Conservation (phyloP, 768 basidiomycete genomes). For the Agaricus bisporus region DNA sequence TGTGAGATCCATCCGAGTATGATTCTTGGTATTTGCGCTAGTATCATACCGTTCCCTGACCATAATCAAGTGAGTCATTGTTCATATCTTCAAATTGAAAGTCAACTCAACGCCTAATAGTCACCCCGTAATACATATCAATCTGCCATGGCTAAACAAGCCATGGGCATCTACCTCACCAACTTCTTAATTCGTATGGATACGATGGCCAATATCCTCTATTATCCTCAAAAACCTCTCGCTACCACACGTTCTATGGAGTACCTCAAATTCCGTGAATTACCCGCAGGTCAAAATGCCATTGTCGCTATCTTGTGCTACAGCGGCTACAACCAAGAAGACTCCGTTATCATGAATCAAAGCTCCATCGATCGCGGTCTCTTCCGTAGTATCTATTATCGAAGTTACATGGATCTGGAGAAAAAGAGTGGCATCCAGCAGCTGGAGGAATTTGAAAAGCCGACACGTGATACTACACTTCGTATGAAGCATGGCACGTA, state of each 20-base stretch:
- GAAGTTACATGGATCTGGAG: slow-evolving; percentile 97
- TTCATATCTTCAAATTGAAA: neutral
- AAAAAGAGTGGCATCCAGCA: slow-evolving; percentile 92
- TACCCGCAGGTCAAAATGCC: slow-evolving; percentile 98
- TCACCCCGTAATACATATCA: slow-evolving; percentile 99
- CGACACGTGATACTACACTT: slow-evolving; percentile 85
- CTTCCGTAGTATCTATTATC: slow-evolving; percentile 98
- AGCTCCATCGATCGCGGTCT: slow-evolving; percentile 96
- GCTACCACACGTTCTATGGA: slow-evolving; percentile 99
- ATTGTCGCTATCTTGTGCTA: slow-evolving; percentile 98
- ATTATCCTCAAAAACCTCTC: slow-evolving; percentile 98
- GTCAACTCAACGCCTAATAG: slow-evolving; percentile 30
- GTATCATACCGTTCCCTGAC: slow-evolving; percentile 99
- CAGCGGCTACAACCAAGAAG: slow-evolving; percentile 99
- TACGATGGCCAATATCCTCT: slow-evolving; percentile 99
- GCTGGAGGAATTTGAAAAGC: slow-evolving; percentile 96
- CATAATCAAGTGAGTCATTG: slow-evolving; percentile 81
- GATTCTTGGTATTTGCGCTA: slow-evolving; percentile 98
- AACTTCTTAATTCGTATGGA: slow-evolving; percentile 99
- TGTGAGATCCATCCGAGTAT: slow-evolving; percentile 99
- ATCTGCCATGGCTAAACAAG: slow-evolving; percentile 99
- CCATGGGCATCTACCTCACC: slow-evolving; percentile 98
- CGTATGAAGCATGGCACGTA: slow-evolving; percentile 98
- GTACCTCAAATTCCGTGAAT: slow-evolving; percentile 96
- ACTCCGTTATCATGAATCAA: slow-evolving; percentile 99